Percentiles rank a stretch among this genome's conserved stretches.
Evolutionary conservation across 2,329 filamentous ascomycete species (phyloP).

Genomic region (Zymoseptoria ardabiliae): DNA sequence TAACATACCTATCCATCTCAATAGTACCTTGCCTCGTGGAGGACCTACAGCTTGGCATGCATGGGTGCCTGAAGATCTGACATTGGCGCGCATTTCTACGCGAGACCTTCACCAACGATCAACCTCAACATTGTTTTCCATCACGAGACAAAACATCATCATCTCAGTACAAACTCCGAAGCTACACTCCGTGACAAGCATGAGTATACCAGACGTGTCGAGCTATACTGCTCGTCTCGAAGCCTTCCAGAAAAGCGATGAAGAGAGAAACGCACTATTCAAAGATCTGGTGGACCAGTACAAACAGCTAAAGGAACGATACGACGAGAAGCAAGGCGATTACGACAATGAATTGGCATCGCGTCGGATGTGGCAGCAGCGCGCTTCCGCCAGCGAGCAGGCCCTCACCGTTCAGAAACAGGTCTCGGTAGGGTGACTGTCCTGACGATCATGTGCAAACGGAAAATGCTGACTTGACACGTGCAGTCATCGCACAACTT

Average conservation of each 20-base stretch:
- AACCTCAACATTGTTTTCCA: not conserved
- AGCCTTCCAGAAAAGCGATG: constrained; percentile 26
- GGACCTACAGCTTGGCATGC: not conserved
- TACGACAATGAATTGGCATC: constrained; percentile 32
- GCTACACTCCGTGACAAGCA: not conserved
- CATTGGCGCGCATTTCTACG: not conserved
- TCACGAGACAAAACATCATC: not conserved
- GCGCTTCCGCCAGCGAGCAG: constrained; percentile 17
- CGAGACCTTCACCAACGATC: not conserved
- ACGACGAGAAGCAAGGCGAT: constrained; percentile 29
- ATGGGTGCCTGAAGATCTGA: not conserved
- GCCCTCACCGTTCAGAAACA: constrained; percentile 20
- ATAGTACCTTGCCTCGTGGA: not conserved
- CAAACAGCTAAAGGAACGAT: constrained; percentile 27
- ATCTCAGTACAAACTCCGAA: not conserved
- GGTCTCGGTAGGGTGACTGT: constrained; percentile 15
- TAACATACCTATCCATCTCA: not conserved
- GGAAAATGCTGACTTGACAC: not conserved
- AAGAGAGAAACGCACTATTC: constrained; percentile 26
- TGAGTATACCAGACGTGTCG: not conserved
- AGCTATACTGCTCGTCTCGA: constrained; percentile 24
- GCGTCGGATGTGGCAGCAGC: constrained; percentile 30
- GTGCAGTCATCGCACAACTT: constrained; percentile 34
- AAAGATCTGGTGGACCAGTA: constrained; percentile 26
- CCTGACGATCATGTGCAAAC: not conserved